Evolutionary conservation across 257 asterid species (phyloP), one percentile per base, ranked within the genome.

Genomic region (Forsythia suspensa): DNA sequence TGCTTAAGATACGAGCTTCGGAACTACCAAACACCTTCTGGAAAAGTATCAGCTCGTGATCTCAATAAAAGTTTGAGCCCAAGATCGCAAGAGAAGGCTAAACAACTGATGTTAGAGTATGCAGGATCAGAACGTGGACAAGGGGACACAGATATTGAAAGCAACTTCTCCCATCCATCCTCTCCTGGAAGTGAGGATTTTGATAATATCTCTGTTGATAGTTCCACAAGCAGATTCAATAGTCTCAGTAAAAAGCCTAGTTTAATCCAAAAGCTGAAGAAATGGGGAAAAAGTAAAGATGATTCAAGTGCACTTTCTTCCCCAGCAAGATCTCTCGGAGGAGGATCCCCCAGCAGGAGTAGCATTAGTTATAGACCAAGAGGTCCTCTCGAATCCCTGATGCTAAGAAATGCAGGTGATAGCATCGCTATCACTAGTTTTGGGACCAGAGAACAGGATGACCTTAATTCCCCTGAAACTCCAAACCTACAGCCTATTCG

Each of bases 101-200:
- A 96, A 84, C 96, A 91, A 77, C 88, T 96, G 36, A 90, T 96
- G 96, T 69, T 91, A 67, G 99, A 96, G 75, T 96, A 92, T 48
- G 97, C 99, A 38, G 98, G 95, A 75, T 93, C 99, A 12, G 99
- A 95, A 81, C 96, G 97, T 42, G 98, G 97, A 16, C 97, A 92
- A 80, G 98, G 97, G 13, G 98, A 95, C 85, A 93, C 97, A 0
- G 99, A 95, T 82, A 80, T 89, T 40, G 99, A 91, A 70, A 96
- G 98, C 90, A 92, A 94, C 79, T 92, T 92, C 36, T 87, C 91
- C 5, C 97, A 92, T 63, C 92, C 91, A 48, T 90, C 89, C 15
- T 95, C 97, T 10, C 94, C 95, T 41, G 98, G 94, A 52, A 94
- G 99, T 77, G 98, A 94, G 76, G 98, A 96, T 84, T 94, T 94